These are phyloP conservation scores for Tuber brumale DNA, from an alignment of 495 filamentous ascomycete genomes.

Conservation along the genomic window DNA sequence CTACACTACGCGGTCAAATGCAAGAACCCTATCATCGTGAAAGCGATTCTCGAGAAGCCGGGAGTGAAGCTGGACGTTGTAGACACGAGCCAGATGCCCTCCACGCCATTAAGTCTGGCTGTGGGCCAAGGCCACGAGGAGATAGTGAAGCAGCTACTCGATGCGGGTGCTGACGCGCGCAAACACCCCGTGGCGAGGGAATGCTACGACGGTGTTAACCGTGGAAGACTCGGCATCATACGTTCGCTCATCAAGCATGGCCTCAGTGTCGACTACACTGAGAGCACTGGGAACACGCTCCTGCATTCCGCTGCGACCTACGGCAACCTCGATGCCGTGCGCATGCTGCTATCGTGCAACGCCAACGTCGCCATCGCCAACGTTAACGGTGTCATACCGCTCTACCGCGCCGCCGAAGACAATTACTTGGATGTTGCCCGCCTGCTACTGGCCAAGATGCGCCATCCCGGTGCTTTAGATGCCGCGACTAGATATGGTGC, in stretches of 20 bases:
- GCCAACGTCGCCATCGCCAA: neutral
- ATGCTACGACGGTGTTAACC: neutral
- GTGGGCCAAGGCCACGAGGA: neutral
- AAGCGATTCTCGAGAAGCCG: neutral
- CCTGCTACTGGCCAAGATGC: neutral
- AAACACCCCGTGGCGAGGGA: neutral
- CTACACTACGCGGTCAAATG: neutral
- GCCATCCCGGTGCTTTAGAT: neutral
- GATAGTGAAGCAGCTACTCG: neutral
- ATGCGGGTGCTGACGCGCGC: neutral
- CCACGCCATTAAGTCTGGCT: neutral
- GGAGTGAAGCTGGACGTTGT: neutral
- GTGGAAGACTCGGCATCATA: neutral
- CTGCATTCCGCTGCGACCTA: neutral
- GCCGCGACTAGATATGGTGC: neutral
- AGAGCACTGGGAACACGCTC: neutral
- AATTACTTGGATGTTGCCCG: neutral
- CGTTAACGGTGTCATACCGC: neutral
- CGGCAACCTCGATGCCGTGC: neutral
- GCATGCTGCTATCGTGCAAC: neutral
- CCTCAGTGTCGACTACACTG: neutral
- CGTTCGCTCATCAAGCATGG: neutral
- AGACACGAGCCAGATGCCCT: neutral
- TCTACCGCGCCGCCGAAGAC: constrained; percentile 2
- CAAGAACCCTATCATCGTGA: neutral